Evolutionary conservation across 2,329 filamentous ascomycete genomes (phyloP), one percentile per base, ranked within the genome.

Genomic region (Cucurbitaria berberidis): DNA sequence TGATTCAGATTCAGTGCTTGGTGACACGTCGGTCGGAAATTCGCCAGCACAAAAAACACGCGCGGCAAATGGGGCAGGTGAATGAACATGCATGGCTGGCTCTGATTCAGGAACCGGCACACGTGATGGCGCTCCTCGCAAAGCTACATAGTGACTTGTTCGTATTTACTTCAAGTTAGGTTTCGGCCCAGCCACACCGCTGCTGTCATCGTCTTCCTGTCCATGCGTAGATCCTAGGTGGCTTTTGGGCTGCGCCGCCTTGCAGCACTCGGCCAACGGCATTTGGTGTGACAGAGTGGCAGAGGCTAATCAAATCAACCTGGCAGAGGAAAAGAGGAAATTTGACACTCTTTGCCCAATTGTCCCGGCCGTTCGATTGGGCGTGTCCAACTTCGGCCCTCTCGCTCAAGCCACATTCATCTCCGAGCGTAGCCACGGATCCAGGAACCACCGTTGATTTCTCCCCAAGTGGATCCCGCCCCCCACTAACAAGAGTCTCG

Each of bases 331-430:
- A n/a, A n/a, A n/a, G n/a, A n/a, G n/a, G n/a, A n/a, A n/a, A n/a
- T n/a, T n/a, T n/a, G n/a, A n/a, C n/a, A n/a, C n/a, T n/a, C n/a
- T n/a, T n/a, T n/a, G n/a, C n/a, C 36, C 11, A 42, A 42, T 42
- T 42, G 29, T n/a, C 35, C 35, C 35, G 35, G 40, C 40, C 40
- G 40, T 26, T 42, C 40, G 24, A 42, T 42, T 18, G 40, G 40
- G 30, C 16, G 42, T 34, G 42, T 32, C 49, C 43, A 57, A 53
- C 53, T 48, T 39, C 26, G 44, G n/a, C n/a, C 55, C 44, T 42
- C 51, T 36, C 18, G 47, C 55, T 48, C 51, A 52, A 54, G 55
- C 55, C 51, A 57, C 51, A 44, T 24, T 29, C 39, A 53, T 47
- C 54, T 13, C 34, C 11, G 18, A 15, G 47, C n/a, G 47, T 6